Conservation (phyloP, 805 yeast species). For the Metschnikowia cubensis region DNA sequence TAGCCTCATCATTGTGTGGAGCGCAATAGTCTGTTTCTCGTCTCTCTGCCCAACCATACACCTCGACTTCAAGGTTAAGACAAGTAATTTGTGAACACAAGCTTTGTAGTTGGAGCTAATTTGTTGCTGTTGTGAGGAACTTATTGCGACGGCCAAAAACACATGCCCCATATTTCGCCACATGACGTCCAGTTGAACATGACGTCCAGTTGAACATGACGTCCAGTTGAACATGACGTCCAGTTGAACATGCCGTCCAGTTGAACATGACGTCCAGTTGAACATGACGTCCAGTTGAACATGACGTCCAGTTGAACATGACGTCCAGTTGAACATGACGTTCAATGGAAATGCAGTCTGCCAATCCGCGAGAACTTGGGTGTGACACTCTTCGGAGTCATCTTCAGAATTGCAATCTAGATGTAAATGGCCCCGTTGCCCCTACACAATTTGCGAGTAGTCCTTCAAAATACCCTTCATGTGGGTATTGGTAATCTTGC, state of each 20-base stretch:
- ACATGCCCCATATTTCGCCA: background rate
- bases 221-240: too few relatives aligned
- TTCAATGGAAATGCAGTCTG: background rate
- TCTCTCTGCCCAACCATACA: background rate
- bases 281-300: too few relatives aligned
- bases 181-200: background rate
- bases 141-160: background rate
- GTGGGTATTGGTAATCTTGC: slow-evolving; percentile 93
- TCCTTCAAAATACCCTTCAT: slow-evolving; percentile 95
- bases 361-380: background rate
- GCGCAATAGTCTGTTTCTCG: background rate
- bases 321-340: background rate
- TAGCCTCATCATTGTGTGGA: background rate
- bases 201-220: background rate
- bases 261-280: background rate
- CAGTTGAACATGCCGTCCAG: too few relatives aligned
- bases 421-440: background rate
- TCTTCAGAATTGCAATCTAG: too few relatives aligned
- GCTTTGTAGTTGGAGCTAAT: background rate
- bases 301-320: too few relatives aligned
- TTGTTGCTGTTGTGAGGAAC: background rate
- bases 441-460: slow-evolving; percentile 45
- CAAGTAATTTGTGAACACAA: background rate
- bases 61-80: background rate
- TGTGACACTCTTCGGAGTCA: background rate